Conservation (phyloP, 805 yeast genomes). For the Kuraishia floccosa region DNA sequence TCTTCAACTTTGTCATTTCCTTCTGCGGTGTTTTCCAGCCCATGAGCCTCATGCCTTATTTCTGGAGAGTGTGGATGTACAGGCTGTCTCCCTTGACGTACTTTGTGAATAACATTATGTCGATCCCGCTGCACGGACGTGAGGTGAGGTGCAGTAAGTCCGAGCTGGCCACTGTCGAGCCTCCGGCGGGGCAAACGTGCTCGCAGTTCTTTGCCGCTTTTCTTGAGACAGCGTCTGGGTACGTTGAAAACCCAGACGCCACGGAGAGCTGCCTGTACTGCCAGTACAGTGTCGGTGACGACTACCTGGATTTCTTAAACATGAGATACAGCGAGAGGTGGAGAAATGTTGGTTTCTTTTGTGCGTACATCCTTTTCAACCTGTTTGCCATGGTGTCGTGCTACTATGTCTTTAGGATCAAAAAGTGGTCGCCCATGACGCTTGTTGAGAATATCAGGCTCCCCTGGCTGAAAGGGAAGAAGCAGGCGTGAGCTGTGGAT, state of each 20-base stretch:
- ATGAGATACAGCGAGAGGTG: constrained; percentile 28
- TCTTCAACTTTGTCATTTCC: constrained; percentile 51
- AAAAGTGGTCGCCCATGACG: no score
- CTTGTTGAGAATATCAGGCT: no score
- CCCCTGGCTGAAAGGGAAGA: no score
- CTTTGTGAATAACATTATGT: constrained; percentile 41
- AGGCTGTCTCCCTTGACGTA: constrained; percentile 63
- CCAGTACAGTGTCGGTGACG: constrained; percentile 42
- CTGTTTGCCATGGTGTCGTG: constrained; percentile 15
- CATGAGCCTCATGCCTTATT: constrained; percentile 51
- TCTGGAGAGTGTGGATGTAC: constrained; percentile 70
- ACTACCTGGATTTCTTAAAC: constrained; percentile 35
- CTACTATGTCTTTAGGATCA: constrained; percentile 17
- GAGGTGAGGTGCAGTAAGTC: constrained; percentile 31
- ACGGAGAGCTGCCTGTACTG: constrained; percentile 55
- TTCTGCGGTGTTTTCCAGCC: constrained; percentile 73
- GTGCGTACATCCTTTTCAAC: constrained; percentile 34
- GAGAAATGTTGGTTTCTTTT: constrained; percentile 49
- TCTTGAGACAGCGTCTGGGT: constrained; percentile 32
- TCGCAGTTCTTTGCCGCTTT: constrained; percentile 34
- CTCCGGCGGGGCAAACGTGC: constrained; percentile 50
- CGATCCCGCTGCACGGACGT: constrained; percentile 43
- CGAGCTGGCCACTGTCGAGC: constrained; percentile 37
- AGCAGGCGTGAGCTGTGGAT: no score
- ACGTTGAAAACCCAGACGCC: constrained; percentile 26